These are phyloP conservation scores for Sclerotinia glacialis DNA, from an alignment of 2,329 filamentous ascomycete species.

Conservation along the genomic window DNA sequence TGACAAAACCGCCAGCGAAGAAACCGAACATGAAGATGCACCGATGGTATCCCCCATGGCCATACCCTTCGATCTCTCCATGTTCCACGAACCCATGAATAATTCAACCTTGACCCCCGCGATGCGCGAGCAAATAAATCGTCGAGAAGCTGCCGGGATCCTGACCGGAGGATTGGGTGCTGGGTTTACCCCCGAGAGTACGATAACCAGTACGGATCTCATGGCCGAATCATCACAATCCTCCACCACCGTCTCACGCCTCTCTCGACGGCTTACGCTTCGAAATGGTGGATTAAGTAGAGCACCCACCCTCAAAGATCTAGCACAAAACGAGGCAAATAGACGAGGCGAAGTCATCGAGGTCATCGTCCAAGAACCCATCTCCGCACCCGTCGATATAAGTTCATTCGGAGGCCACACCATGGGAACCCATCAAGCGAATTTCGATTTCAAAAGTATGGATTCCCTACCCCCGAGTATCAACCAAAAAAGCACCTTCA, in stretches of 20 bases:
- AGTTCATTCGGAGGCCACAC: constrained; percentile 32
- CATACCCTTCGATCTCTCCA: constrained; percentile 32
- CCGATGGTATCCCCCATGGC: constrained; percentile 25
- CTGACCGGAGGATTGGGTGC: constrained; percentile 58
- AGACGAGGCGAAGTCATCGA: constrained; percentile 58
- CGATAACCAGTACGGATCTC: constrained; percentile 51
- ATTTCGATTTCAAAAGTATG: constrained; percentile 27
- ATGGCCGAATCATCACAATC: constrained; percentile 38
- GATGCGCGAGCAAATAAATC: constrained; percentile 31
- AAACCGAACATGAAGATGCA: constrained; percentile 28
- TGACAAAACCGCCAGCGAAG: constrained; percentile 29
- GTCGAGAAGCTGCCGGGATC: constrained; percentile 50
- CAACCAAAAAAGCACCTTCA: constrained; percentile 28
- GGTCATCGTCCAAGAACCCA: constrained; percentile 48
- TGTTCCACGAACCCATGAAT: constrained; percentile 33
- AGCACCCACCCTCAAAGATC: constrained; percentile 46
- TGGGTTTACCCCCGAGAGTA: constrained; percentile 50
- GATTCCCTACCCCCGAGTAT: constrained; percentile 27
- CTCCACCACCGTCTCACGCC: constrained; percentile 17
- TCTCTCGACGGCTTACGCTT: constrained; percentile 31
- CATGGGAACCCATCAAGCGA: constrained; percentile 18
- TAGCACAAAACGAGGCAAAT: constrained; percentile 59
- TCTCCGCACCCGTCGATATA: constrained; percentile 31
- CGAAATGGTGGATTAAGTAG: constrained; percentile 33
- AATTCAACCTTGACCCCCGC: constrained; percentile 25